Base-by-base conservation (phyloP, 106 monocot genomes). In the Gastrodia elata region DNA sequence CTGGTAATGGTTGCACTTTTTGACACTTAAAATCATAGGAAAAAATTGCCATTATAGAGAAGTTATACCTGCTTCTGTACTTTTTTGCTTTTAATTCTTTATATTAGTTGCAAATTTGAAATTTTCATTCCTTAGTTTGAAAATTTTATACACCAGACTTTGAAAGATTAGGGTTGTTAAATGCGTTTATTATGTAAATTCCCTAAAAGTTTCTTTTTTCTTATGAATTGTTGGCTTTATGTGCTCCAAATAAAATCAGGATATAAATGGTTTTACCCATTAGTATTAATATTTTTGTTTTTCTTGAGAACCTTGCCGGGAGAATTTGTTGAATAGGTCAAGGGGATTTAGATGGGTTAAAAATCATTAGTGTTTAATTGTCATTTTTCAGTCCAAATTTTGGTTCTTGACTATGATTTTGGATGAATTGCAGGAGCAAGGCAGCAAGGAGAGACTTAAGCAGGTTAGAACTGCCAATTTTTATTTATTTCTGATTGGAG, bases 1-100 rank as follows among this genome's bases (percentile, higher is more conserved):
- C 84, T 74, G 84, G 87, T 87, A 87, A 10, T 39, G 14, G 13
- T 25, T 41, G 8, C 20, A 39, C 18, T 38, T 25, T 24, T 14
- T 69, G 22, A 14, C 40, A 40, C 38, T 68, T 24, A 26, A 67
- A 61, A 18, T 67, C 36, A 28, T 26, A 10, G 40, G 24, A 10
- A 14, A 39, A 24, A 25, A 39, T 24, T 41, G 14, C 24, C 18
- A 40, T 39, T n/a, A 69, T 13, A 30, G 27, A 67, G 20, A 36
- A 67, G 4, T 36, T 67, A n/a, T 37, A 67, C 8, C 18, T 38
- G 34, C 6, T 67, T 40, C 38, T 34, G 13, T 16, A 1, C 15
- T 30, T 20, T 34, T 39, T 34, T 40, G 7, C n/a, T 4, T 69
- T 11, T 25, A 9, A 40, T 16, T 69, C 9, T 24, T 41, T 37